Evolutionary conservation across 2,329 filamentous ascomycete genomes (phyloP), one percentile per base, ranked within the genome.

Genomic region (Cytospora chrysosperma): DNA sequence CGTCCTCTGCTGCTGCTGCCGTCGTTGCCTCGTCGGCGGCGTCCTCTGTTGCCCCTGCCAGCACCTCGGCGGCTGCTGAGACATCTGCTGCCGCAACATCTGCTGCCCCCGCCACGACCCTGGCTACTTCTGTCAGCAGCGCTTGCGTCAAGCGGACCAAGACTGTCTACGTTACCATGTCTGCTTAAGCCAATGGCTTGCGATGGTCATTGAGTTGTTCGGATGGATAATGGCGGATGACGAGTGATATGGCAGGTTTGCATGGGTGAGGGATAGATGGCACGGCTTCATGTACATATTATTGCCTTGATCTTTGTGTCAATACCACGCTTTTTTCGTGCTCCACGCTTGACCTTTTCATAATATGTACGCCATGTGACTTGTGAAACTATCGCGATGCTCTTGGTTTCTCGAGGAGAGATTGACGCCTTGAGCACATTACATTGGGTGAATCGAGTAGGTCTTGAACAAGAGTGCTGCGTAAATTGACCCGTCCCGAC

Each of bases 131-230:
- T 13, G 27, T 21, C 43, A 49, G 52, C 1, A 19, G 49, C 34
- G 57, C 64, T 7, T 59, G 61, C 56, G 51, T 59, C 40, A 63
- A 49, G 61, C 63, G 54, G 64, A 65, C 64, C 53, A 65, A 63
- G 61, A 65, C 64, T 47, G 64, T 65, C 56, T 65, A 56, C 47
- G 64, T 65, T 27, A 65, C 64, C 19, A 26, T 52, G 34, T 61
- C 64, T 37, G 56, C 53, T 40, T 63, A 51, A 55, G 24, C 3
- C 8, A 21, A 6, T 7, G 34, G 28, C 24, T 27, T 4, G 17
- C 32, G 15, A 19, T 17, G 17, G 12, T 30, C n/a, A 3, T n/a
- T 17, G 2, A 27, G 57, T 43, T 17, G 19, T 4, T 17, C 12
- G 13, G 37, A 50, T 37, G 7, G 19, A 19, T 34, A n/a, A n/a